Evolutionary conservation across 352 stramenopile species (phyloP), one percentile per base, ranked within the genome.

Genomic region (Phytophthora megakarya): DNA sequence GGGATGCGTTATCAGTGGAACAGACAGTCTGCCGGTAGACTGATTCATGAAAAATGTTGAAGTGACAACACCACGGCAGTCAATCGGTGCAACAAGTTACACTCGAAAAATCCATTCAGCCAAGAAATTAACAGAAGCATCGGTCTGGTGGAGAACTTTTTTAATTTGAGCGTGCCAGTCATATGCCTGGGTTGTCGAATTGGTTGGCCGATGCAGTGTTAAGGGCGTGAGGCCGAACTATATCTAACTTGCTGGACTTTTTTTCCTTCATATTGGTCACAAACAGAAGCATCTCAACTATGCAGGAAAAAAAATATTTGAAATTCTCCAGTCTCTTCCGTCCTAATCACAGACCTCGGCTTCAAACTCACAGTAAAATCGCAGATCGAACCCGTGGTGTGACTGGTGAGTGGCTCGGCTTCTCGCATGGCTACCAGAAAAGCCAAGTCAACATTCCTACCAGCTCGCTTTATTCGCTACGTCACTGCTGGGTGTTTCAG

Each of bases 91-190:
- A 79, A 70, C 48, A 59, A 55, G 12, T n/a, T 70, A 0, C n/a
- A 55, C 13, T 54, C 48, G 3, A 37, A 16, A 2, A 66, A 76
- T 35, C 3, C n/a, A 3, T 33, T 50, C 0, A 62, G 55, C 21
- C 72, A 75, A 65, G 67, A 73, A 56, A 60, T 80, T 16, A 80
- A 80, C 30, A 25, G 67, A 1, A 12, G 10, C 0, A 71, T 75
- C 22, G 58, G 66, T 1, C 30, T 72, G 2, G 43, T 39, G 0
- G 66, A 75, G 37, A 62, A 39, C 0, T 26, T 61, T 0, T 47
- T 63, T 15, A 57, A 62, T 5, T 50, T 71, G 1, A 26, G 66
- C 3, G 21, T 75, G 1, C 39, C 35, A 0, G 47, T 7, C 70
- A 78, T 13, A 44, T 75, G 0, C 58, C 54, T 0, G 58, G 66